phyloP scores from a whole-genome alignment of 164 flowering plant species.

The Annona cherimola region DNA sequence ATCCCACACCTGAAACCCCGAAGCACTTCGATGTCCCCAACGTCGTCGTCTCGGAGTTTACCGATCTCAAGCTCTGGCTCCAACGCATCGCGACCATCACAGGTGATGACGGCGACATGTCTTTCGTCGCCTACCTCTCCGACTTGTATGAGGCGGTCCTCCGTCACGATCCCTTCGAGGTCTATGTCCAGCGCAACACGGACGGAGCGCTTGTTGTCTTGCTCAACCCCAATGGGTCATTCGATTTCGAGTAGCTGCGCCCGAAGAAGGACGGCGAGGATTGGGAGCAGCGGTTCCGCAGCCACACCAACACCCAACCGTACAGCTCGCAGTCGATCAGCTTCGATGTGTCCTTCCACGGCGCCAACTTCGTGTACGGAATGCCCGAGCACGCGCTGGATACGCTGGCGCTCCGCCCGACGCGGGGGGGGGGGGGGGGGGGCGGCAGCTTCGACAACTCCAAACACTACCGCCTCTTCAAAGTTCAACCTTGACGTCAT shows the following conservation, averaged over 20 bases:
- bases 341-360: no score
- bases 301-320: constrained; percentile 77
- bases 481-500: constrained; percentile 73
- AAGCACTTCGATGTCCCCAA: constrained; percentile 81
- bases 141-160: constrained; percentile 22
- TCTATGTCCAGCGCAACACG: constrained; percentile 51
- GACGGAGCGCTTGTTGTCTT: constrained; percentile 48
- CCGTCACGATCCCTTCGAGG: constrained; percentile 69
- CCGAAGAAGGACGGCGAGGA: no score
- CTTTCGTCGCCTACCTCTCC: constrained; percentile 49
- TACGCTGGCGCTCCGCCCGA: constrained; percentile 66
- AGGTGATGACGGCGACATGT: constrained; percentile 27
- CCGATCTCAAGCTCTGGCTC: constrained; percentile 4
- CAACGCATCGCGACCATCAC: constrained; percentile 30
- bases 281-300: constrained; percentile 24
- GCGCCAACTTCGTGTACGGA: no score
- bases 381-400: constrained; percentile 9
- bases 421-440: constrained; percentile 80
- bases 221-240: constrained; percentile 71
- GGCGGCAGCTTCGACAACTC: constrained; percentile 51
- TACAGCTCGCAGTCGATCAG: constrained; percentile 68
- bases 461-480: constrained; percentile 80
- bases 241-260: constrained; percentile 87
- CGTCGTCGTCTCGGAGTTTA: constrained; percentile 53
- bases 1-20: constrained; percentile 39